These are phyloP conservation scores for Colletotrichum noveboracense DNA, from an alignment of 2,329 filamentous ascomycete species.

Conservation along the genomic window DNA sequence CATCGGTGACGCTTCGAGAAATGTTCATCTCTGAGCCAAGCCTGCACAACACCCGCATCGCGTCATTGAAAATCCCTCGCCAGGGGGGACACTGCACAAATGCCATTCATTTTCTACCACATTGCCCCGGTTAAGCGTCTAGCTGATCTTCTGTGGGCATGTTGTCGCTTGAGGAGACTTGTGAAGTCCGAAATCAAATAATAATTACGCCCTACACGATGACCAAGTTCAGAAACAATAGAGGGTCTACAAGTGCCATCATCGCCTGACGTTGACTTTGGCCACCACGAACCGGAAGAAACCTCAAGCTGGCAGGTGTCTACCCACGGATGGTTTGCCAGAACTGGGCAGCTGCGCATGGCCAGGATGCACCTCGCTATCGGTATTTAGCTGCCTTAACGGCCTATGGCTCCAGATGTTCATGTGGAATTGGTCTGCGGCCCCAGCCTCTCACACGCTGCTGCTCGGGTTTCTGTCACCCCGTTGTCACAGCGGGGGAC, in stretches of 20 bases:
- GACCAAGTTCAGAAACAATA: not conserved
- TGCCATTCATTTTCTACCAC: not conserved
- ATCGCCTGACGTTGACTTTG: not conserved
- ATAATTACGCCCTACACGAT: not conserved
- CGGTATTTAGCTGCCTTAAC: not conserved
- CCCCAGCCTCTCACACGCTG: not conserved
- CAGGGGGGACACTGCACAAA: not conserved
- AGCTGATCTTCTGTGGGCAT: not conserved
- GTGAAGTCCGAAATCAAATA: not conserved
- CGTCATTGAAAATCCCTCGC: not conserved
- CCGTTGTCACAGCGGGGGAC: constrained; percentile 20
- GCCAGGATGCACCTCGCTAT: not conserved
- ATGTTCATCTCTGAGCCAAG: not conserved
- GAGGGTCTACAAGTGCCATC: not conserved
- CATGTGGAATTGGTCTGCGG: not conserved
- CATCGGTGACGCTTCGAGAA: not conserved
- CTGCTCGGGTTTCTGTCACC: constrained; percentile 9
- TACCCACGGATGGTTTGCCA: not conserved
- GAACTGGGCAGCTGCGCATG: not conserved
- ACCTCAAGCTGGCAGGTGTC: not conserved
- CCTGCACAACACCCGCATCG: not conserved
- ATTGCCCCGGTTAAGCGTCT: not conserved
- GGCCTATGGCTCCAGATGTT: not conserved
- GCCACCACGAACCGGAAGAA: not conserved
- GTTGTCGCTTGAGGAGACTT: not conserved